Conservation (phyloP, 768 basidiomycete genomes). For the Kwoniella mangroviensis region DNA sequence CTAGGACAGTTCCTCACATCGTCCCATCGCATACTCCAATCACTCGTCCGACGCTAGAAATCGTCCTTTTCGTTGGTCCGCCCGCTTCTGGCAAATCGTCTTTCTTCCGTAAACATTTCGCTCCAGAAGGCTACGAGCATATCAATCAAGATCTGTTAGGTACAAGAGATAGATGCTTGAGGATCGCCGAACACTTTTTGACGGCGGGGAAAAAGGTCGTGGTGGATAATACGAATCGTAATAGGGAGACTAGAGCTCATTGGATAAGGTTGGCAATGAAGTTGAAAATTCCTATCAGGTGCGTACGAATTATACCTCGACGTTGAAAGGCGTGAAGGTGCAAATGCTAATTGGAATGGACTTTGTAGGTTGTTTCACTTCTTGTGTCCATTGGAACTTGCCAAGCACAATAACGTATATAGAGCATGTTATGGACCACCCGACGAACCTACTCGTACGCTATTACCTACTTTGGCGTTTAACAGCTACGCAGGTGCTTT, state of each 20-base stretch:
- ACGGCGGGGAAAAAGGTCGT: constrained; percentile 70
- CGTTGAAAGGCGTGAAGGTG: too few relatives aligned
- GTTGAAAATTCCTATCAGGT: constrained; percentile 67
- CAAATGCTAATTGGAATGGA: constrained; percentile 8
- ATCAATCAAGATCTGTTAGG: constrained; percentile 85
- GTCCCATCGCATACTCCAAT: constrained; percentile 61
- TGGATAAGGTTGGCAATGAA: constrained; percentile 74
- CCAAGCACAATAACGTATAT: constrained; percentile 93
- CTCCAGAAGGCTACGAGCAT: constrained; percentile 71
- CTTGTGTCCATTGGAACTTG: constrained; percentile 74
- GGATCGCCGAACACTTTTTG: constrained; percentile 66
- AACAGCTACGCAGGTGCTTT: constrained; percentile 40
- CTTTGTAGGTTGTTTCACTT: constrained; percentile 72
- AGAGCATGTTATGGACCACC: constrained; percentile 64
- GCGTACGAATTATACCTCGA: constrained; percentile 2
- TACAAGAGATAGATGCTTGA: constrained; percentile 75
- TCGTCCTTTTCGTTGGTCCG: constrained; percentile 69
- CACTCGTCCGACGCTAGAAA: constrained; percentile 56
- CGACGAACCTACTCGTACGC: constrained; percentile 34
- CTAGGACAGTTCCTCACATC: constrained; percentile 58
- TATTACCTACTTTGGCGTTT: constrained; percentile 54
- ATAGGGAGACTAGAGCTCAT: constrained; percentile 68
- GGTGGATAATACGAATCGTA: constrained; percentile 92
- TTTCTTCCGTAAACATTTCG: constrained; percentile 75
- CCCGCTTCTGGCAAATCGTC: constrained; percentile 79